Evolutionary conservation across 306 rosid genomes (phyloP).

Genomic region (Hippophae rhamnoides): DNA sequence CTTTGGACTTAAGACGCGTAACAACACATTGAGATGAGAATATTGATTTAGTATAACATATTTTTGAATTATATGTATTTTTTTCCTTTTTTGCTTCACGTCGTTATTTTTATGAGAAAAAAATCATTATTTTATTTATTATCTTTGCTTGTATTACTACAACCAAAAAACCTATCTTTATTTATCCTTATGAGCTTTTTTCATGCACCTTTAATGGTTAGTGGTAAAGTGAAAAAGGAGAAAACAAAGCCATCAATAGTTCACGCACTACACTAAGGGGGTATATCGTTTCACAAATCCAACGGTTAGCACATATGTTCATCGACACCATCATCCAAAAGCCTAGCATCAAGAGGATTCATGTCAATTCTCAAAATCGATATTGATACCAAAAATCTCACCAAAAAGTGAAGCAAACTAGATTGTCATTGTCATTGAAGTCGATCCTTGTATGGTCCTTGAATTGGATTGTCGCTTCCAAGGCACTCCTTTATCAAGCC

Average conservation of each 20-base stretch:
- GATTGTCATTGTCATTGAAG: constrained; percentile 66
- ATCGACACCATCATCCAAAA: constrained; percentile 42
- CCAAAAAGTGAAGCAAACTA: no score
- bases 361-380: constrained; percentile 44
- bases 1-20: no score
- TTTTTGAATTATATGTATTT: no score
- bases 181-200: no score
- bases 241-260: constrained; percentile 24
- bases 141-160: no score
- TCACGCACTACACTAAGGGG: constrained; percentile 38
- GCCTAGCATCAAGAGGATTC: constrained; percentile 41
- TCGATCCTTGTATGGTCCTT: constrained; percentile 87
- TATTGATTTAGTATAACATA: no score
- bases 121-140: no score
- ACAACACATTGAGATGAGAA: no score
- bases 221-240: constrained; percentile 40
- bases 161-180: no score
- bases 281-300: constrained; percentile 43
- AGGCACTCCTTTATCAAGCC: constrained; percentile 52
- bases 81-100: no score
- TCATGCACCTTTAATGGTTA: constrained; percentile 29
- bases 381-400: constrained; percentile 50
- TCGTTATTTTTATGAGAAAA: no score
- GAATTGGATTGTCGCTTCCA: constrained; percentile 70
- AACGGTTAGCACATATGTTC: constrained; percentile 43